Percentiles rank a stretch among this genome's conserved stretches.
Conservation (phyloP, 371 early-diverging fungal genomes). For the Rhizomucor pusillus region DNA sequence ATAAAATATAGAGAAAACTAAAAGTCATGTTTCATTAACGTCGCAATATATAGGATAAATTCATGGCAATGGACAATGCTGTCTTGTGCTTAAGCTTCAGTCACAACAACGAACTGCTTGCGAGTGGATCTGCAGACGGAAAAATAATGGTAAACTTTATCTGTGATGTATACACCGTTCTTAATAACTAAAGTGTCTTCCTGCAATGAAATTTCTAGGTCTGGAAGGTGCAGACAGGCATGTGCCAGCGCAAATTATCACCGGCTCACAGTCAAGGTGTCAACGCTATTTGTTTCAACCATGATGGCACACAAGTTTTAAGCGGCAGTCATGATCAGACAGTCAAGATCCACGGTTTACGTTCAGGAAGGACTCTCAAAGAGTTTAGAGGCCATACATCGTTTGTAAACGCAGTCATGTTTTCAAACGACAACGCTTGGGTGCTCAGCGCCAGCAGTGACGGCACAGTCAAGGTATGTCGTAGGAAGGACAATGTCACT, state of each 20-base stretch:
- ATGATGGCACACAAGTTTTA: slow-evolving; percentile 77
- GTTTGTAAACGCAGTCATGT: slow-evolving; percentile 81
- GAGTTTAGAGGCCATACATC: slow-evolving; percentile 92
- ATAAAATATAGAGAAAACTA: background rate
- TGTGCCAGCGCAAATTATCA: slow-evolving; percentile 67
- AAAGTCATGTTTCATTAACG: too few species aligned
- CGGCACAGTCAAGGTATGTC: slow-evolving; percentile 77
- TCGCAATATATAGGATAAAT: slow-evolving; percentile 58
- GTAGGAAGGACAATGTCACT: background rate
- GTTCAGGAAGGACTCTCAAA: slow-evolving; percentile 84
- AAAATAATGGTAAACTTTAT: slow-evolving; percentile 63
- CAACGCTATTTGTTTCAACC: slow-evolving; percentile 74
- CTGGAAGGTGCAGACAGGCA: slow-evolving; percentile 82
- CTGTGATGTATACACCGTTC: background rate
- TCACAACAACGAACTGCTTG: slow-evolving; percentile 75
- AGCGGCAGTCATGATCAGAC: slow-evolving; percentile 83
- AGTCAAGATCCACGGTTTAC: slow-evolving; percentile 82
- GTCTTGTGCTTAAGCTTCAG: slow-evolving; percentile 79
- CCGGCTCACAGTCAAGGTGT: slow-evolving; percentile 89
- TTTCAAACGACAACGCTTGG: slow-evolving; percentile 60
- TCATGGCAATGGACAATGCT: slow-evolving; percentile 93
- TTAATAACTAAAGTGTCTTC: background rate
- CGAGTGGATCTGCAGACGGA: slow-evolving; percentile 86
- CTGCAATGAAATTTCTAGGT: slow-evolving; percentile 28
- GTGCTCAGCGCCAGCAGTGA: slow-evolving; percentile 85